Percentiles rank a stretch among this genome's conserved stretches.
Conservation (phyloP, 2,329 filamentous ascomycete species). For the Neofusicoccum cordaticola region DNA sequence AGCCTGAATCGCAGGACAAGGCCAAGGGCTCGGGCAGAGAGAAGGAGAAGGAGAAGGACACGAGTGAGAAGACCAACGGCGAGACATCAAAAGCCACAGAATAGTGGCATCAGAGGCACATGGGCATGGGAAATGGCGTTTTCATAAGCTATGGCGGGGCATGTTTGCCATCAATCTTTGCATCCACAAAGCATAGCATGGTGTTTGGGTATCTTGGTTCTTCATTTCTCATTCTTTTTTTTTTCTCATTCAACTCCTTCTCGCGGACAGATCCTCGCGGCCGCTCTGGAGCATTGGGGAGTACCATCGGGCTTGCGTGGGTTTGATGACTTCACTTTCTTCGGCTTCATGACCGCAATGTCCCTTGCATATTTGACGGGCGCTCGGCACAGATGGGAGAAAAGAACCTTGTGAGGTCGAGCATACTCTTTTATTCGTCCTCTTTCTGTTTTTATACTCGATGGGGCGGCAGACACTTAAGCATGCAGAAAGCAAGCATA, state of each 20-base stretch:
- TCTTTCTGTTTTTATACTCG: background rate
- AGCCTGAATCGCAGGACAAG: background rate
- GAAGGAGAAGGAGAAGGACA: slow-evolving; percentile 17
- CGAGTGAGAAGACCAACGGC: slow-evolving; percentile 17
- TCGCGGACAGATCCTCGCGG: background rate
- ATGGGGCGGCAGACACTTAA: background rate
- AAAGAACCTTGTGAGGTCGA: background rate
- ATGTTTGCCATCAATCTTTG: slow-evolving; percentile 14
- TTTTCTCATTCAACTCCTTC: background rate
- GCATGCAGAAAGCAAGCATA: slow-evolving; percentile 9
- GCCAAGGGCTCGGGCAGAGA: slow-evolving; percentile 16
- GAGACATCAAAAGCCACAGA: slow-evolving; percentile 12
- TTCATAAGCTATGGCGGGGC: slow-evolving; percentile 13
- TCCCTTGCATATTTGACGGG: slow-evolving; percentile 14
- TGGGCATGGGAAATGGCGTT: slow-evolving; percentile 16
- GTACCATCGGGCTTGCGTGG: background rate
- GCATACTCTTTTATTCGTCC: background rate
- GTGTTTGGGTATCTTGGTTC: slow-evolving; percentile 13
- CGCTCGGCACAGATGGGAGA: slow-evolving; percentile 11
- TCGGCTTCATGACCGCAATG: slow-evolving; percentile 6
- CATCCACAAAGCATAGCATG: slow-evolving; percentile 17
- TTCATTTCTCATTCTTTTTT: background rate
- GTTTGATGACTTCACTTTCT: background rate
- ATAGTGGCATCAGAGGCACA: background rate
- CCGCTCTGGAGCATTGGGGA: background rate